Base-by-base conservation (phyloP, 2,329 filamentous ascomycete genomes). In the Arthroderma uncinatum region DNA sequence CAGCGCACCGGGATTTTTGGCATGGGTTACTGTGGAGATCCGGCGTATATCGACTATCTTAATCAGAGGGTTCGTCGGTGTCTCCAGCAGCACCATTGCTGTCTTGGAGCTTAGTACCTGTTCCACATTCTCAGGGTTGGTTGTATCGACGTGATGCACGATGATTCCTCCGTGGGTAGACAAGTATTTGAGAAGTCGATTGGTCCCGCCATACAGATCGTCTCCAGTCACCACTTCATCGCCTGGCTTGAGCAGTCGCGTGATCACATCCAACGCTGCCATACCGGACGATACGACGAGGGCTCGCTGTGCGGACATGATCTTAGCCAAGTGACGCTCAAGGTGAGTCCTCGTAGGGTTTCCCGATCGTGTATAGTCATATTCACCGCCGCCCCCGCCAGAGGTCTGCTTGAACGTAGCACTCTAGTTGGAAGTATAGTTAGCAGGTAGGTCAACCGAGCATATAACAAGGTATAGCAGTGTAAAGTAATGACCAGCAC, bases 191-290 rank as follows among this genome's bases (percentile, higher is more conserved):
- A 98, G 82, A 59, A 98, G 80, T 57, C 93, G 84, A 77, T 98
- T 90, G 61, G 90, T 94, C 64, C 93, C 93, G 63, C 93, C 93
- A 73, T 98, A 98, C 58, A 98, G 78, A 72, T 98, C 93, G 70
- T 97, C 91, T 39, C 94, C 94, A 1, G 93, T 96, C 57, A 98
- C 86, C 37, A 98, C 94, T 74, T 98, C 92, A 70, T 98, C 93
- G 59, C 93, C 93, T 0, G 93, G 92, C 59, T 87, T 84, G 54
- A 98, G 79, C 12, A 97, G 78, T 56, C 93, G 85, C 14, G 90
- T 94, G 64, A 98, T 96, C 62, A 98, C 92, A 73, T 98, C 93
- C 66, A 97, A 78, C 23, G 93, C 93, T 55, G 90, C 93, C 93
- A 98, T 98, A 58, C 93, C 93, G 0, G 92, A 97, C 56, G 91